Percentiles rank a stretch among this genome's conserved stretches.
These are phyloP conservation scores for Pinus albicaulis DNA, from an alignment of 75 land plant genomes.

Conservation along the genomic window DNA sequence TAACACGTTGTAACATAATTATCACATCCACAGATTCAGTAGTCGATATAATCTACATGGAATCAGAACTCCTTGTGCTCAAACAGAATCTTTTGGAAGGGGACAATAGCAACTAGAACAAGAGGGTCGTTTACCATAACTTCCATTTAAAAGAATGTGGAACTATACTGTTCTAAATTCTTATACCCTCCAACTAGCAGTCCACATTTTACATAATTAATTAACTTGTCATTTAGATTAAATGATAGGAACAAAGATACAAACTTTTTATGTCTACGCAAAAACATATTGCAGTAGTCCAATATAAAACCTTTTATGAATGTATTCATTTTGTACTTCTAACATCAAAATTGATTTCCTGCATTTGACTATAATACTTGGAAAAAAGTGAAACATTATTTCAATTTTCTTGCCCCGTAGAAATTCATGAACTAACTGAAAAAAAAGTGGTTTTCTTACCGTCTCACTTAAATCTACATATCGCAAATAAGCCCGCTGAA, in stretches of 20 bases:
- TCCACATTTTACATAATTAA: not conserved
- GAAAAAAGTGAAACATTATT: not conserved
- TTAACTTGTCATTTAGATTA: not conserved
- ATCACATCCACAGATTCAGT: too few species aligned
- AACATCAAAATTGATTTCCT: not conserved
- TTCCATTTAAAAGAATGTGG: too few species aligned
- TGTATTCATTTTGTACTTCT: too few species aligned
- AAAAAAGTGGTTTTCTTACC: conserved; percentile 28
- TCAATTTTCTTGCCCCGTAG: not conserved
- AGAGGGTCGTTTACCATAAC: not conserved
- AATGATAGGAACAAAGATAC: not conserved
- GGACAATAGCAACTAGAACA: not conserved
- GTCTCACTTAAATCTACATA: conserved; percentile 76
- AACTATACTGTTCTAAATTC: too few species aligned
- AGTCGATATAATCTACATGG: too few species aligned
- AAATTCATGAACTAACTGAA: not conserved
- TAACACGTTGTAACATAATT: too few species aligned
- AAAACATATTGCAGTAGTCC: not conserved
- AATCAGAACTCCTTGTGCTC: not conserved
- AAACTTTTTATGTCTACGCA: not conserved
- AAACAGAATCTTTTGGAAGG: not conserved
- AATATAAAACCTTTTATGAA: not conserved
- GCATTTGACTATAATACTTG: not conserved
- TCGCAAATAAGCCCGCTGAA: conserved; percentile 81
- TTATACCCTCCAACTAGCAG: too few species aligned